Evolutionary conservation across 768 basidiomycete species (phyloP).

Genomic region (Collybia mongolica): DNA sequence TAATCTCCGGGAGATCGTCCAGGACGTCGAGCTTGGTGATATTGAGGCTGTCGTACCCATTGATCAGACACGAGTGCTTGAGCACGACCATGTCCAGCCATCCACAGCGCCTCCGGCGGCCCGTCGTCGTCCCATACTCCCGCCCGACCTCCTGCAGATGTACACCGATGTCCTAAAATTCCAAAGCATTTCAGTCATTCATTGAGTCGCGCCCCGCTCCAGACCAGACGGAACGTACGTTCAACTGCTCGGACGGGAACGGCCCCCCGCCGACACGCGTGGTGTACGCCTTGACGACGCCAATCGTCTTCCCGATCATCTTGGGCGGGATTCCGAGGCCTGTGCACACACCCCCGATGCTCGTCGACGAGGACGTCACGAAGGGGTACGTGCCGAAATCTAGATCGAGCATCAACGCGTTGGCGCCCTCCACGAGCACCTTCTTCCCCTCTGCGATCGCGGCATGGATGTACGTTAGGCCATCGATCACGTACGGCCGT

Average conservation of each 20-base stretch:
- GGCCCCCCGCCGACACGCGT: conserved; percentile 98
- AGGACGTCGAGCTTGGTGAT: conserved; percentile 96
- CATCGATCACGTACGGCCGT: conserved; percentile 87
- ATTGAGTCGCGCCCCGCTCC: background rate
- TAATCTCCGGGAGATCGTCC: conserved; percentile 82
- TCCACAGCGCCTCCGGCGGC: conserved; percentile 88
- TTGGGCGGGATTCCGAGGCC: conserved; percentile 96
- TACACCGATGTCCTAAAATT: conserved; percentile 65
- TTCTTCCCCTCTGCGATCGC: conserved; percentile 74
- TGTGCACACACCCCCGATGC: conserved; percentile 94
- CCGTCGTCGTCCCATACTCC: conserved; percentile 93
- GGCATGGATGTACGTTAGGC: conserved; percentile 79
- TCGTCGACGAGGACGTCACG: conserved; percentile 93
- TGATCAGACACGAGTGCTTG: conserved; percentile 89
- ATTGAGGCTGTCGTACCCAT: conserved; percentile 92
- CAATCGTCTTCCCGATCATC: conserved; percentile 81
- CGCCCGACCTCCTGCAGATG: conserved; percentile 92
- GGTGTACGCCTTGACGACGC: conserved; percentile 97
- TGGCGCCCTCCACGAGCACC: conserved; percentile 94
- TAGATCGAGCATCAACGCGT: conserved; percentile 97
- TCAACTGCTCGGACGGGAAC: conserved; percentile 94
- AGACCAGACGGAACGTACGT: conserved; percentile 61
- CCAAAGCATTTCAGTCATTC: background rate
- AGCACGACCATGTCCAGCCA: conserved; percentile 98
- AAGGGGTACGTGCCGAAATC: conserved; percentile 98